Evolutionary conservation across 495 filamentous ascomycete species (phyloP).

Genomic region (Apiosordaria backusii): DNA sequence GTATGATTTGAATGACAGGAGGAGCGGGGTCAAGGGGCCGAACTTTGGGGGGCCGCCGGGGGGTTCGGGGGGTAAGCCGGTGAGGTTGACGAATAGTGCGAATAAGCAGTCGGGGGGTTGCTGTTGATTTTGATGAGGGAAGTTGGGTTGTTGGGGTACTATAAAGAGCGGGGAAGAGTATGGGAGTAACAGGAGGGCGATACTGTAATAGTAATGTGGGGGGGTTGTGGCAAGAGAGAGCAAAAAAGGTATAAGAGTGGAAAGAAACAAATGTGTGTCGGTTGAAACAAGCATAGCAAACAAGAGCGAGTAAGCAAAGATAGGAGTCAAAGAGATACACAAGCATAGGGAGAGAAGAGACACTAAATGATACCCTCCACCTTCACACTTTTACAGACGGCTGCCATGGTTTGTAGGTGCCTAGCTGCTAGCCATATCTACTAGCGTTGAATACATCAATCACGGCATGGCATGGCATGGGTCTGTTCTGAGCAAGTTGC

Average conservation of each 20-base stretch:
- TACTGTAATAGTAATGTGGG: not conserved
- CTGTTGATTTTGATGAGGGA: constrained; percentile 14
- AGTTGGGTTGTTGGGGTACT: not conserved
- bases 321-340: not conserved
- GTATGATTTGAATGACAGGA: constrained; percentile 91
- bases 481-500: no score
- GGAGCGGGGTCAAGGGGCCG: constrained; percentile 80
- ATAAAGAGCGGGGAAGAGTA: not conserved
- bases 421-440: no score
- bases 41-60: constrained; percentile 18
- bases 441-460: no score
- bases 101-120: constrained; percentile 12
- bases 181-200: not conserved
- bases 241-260: not conserved
- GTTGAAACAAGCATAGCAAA: no score
- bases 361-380: constrained; percentile 1
- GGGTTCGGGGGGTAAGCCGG: constrained; percentile 48
- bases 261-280: no score
- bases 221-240: not conserved
- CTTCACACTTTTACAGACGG: not conserved
- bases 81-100: constrained; percentile 34
- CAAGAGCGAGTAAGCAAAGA: not conserved
- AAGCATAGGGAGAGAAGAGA: constrained; percentile 4
- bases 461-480: no score
- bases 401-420: no score